Base-by-base conservation (phyloP, 2,329 filamentous ascomycete genomes). In the Fusarium nelsonii region DNA sequence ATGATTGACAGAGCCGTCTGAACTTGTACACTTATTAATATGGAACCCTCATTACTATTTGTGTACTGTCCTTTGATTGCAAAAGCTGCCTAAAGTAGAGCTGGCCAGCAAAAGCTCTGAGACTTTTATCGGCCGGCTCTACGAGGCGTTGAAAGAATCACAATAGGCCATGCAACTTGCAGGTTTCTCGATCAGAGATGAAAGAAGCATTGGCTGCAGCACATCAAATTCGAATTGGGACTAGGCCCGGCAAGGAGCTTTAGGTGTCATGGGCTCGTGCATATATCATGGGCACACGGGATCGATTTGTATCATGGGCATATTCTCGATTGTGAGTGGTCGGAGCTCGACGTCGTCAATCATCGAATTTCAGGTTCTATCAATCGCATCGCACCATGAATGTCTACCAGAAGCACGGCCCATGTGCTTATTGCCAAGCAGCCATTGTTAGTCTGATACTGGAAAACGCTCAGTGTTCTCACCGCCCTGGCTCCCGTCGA, bases 281-380 rank as follows among this genome's bases (percentile, higher is more conserved):
- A 44, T 15, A 34, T 54, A 43, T 15, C 41, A 28, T 30, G 23
- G 41, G 26, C 15, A 43, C 16, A 23, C 33, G 23, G 26, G 12
- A 41, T 28, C 23, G 18, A 34, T 53, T 11, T 36, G 33, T 36
- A 49, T 49, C 66, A 68, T 69, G 66, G 67, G 53, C 66, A 28
- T 46, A 43, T 70, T 16, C 49, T 69, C 36, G 26, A 20, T 26
- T 58, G 41, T 66, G 41, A 70, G 37, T 69, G 66, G 67, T 8
- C 41, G 41, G 39, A 63, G 26, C 20, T 48, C 36, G 32, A 39
- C 32, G 18, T 41, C 26, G n/a, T 26, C 18, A 15, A 39, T 39
- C 28, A 34, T 37, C 41, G 37, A 52, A 36, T 40, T 48, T 39
- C 33, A 63, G 44, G 58, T 30, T 53, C 53, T 37, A 44, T n/a